These are phyloP conservation scores for Nothophytophthora sp. DNA, from an alignment of 352 stramenopile species.

Conservation along the genomic window DNA sequence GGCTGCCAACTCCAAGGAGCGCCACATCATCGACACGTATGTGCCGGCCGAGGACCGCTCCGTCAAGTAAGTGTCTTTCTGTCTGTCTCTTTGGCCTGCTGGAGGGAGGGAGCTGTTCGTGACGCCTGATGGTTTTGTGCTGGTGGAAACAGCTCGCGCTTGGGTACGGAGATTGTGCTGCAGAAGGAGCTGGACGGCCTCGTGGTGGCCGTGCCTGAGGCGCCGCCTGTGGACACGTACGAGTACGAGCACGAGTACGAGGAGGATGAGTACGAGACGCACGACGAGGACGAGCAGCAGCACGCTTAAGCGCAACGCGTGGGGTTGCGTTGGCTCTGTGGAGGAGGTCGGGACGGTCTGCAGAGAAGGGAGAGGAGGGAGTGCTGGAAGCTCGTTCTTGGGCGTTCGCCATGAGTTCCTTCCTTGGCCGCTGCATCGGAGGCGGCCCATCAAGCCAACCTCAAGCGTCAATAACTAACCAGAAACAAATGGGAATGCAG, in stretches of 20 bases:
- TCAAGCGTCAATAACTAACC: constrained; percentile 32
- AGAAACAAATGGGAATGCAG: constrained; percentile 20
- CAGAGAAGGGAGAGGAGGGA: constrained; percentile 1
- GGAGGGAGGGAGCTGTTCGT: neutral
- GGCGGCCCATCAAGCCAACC: constrained; percentile 3
- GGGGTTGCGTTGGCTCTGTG: too few species aligned
- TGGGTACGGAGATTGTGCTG: constrained; percentile 88
- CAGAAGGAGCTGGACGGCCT: constrained; percentile 86
- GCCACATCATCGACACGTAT: constrained; percentile 77
- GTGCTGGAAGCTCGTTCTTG: too few species aligned
- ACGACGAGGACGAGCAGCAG: constrained; percentile 71
- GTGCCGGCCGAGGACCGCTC: constrained; percentile 82
- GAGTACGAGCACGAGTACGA: constrained; percentile 88
- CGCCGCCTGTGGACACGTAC: constrained; percentile 82
- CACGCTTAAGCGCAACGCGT: constrained; percentile 23
- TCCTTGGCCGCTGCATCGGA: constrained; percentile 1
- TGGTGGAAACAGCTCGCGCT: constrained; percentile 57
- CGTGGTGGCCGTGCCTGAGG: constrained; percentile 86
- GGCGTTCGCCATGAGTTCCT: too few species aligned
- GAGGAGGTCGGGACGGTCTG: neutral
- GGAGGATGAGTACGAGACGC: constrained; percentile 72
- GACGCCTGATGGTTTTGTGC: constrained; percentile 1
- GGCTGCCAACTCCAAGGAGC: constrained; percentile 66
- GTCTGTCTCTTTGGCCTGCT: neutral
- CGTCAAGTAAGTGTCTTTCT: constrained; percentile 52